These are phyloP conservation scores for Microascus cirrosus DNA, from an alignment of 2,329 filamentous ascomycete species.

Conservation along the genomic window DNA sequence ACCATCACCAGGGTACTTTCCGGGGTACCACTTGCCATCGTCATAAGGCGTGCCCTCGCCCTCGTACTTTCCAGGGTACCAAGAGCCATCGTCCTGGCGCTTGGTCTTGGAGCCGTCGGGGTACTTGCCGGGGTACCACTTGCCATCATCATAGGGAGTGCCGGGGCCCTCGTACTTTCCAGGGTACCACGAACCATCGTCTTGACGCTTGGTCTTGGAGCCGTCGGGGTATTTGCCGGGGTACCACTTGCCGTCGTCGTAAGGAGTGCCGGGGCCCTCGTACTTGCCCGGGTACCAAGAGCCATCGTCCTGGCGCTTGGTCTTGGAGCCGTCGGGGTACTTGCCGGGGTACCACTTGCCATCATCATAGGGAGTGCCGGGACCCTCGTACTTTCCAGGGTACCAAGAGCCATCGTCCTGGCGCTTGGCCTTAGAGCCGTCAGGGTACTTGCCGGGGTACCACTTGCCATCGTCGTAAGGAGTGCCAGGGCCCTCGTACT, in stretches of 20 bases:
- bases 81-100: background rate
- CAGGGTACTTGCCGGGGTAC: slow-evolving; percentile 4
- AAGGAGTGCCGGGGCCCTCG: slow-evolving; percentile 5
- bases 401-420: slow-evolving; percentile 6
- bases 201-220: background rate
- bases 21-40: background rate
- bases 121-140: background rate
- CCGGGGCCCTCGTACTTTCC: background rate
- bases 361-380: slow-evolving; percentile 5
- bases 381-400: slow-evolving; percentile 7
- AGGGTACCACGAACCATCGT: background rate
- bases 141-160: background rate
- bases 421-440: background rate
- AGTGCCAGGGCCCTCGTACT: slow-evolving; percentile 6
- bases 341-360: slow-evolving; percentile 2
- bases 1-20: background rate
- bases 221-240: slow-evolving; percentile 5
- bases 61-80: background rate
- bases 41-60: background rate
- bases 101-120: background rate
- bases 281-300: slow-evolving; percentile 7
- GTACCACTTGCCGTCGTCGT: slow-evolving; percentile 7
- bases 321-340: background rate
- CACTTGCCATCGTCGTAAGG: slow-evolving; percentile 7
- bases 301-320: background rate